phyloP scores from a whole-genome alignment of 2,329 filamentous ascomycete genomes.

The Leptographium lundbergii region DNA sequence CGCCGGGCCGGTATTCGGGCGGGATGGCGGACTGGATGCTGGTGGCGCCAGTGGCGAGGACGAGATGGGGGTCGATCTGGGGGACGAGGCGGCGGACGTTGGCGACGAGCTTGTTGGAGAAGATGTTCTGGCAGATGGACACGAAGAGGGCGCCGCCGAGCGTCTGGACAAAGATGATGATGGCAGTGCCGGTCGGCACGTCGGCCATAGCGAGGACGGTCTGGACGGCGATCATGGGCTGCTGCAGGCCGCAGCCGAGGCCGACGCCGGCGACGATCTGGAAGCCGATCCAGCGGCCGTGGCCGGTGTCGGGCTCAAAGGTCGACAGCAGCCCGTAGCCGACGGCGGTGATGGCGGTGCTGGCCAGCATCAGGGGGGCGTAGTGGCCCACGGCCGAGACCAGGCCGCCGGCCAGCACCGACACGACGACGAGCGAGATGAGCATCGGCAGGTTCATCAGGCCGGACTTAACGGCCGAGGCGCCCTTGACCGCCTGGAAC shows the following conservation, averaged over 20 bases:
- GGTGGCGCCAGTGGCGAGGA: slow-evolving; percentile 17
- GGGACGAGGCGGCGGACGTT: slow-evolving; percentile 17
- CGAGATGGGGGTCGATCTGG: slow-evolving; percentile 11
- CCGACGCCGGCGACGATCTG: slow-evolving; percentile 49
- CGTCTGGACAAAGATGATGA: slow-evolving; percentile 45
- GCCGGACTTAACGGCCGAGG: slow-evolving; percentile 40
- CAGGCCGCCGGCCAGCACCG: slow-evolving; percentile 31
- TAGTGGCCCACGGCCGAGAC: slow-evolving; percentile 48
- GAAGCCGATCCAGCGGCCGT: slow-evolving; percentile 44
- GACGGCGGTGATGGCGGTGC: slow-evolving; percentile 34
- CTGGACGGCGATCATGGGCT: slow-evolving; percentile 42
- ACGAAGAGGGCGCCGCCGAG: slow-evolving; percentile 45
- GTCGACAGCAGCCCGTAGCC: slow-evolving; percentile 47
- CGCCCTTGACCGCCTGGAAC: slow-evolving; percentile 43
- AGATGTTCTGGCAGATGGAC: slow-evolving; percentile 27
- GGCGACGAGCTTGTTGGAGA: slow-evolving; percentile 24
- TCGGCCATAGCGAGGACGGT: slow-evolving; percentile 39
- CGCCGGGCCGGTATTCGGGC: slow-evolving; percentile 9
- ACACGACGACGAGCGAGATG: slow-evolving; percentile 38
- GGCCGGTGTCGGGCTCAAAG: slow-evolving; percentile 32
- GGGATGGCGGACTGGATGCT: slow-evolving; percentile 9
- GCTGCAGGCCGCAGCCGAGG: slow-evolving; percentile 45
- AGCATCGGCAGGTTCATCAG: slow-evolving; percentile 45
- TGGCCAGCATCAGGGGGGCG: slow-evolving; percentile 40
- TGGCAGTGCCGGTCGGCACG: slow-evolving; percentile 40